Percentiles rank a stretch among this genome's conserved stretches.
These are phyloP conservation scores for Lentinula guzmanii DNA, from an alignment of 768 basidiomycete species.

Conservation along the genomic window DNA sequence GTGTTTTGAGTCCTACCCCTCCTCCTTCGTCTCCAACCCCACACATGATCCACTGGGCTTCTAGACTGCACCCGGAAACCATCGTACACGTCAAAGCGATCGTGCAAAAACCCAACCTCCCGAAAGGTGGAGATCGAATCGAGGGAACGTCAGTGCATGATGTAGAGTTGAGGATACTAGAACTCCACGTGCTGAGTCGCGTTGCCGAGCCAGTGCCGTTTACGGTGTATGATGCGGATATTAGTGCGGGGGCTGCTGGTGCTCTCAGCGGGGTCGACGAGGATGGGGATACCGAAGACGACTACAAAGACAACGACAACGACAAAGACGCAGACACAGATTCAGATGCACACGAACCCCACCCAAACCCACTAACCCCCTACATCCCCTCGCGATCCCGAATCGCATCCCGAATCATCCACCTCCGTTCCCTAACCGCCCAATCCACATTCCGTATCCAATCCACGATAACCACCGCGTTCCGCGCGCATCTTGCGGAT, in stretches of 20 bases:
- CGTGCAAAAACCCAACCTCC: neutral
- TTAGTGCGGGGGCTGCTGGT: slow-evolving; percentile 25
- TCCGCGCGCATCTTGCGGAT: slow-evolving; percentile 35
- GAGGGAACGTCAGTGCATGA: neutral
- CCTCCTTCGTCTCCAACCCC: neutral
- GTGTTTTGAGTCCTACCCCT: slow-evolving; percentile 5
- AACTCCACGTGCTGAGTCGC: slow-evolving; percentile 38
- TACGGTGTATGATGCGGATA: slow-evolving; percentile 29
- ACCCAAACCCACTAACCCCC: neutral
- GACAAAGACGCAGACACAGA: slow-evolving; percentile 7
- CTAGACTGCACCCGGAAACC: neutral
- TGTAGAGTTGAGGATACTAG: slow-evolving; percentile 17
- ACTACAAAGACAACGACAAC: neutral
- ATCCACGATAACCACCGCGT: slow-evolving; percentile 11
- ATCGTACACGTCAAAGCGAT: neutral
- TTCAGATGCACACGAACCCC: slow-evolving; percentile 10
- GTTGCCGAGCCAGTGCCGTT: slow-evolving; percentile 20
- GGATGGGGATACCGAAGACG: no score
- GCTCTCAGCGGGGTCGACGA: no score
- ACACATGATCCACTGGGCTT: slow-evolving; percentile 3
- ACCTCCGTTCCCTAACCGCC: slow-evolving; percentile 25
- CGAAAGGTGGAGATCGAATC: neutral
- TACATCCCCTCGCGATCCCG: slow-evolving; percentile 30
- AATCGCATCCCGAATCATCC: slow-evolving; percentile 43
- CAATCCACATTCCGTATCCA: neutral